Evolutionary conservation across 1,284 basidiomycete genomes (phyloP), one percentile per base, ranked within the genome.

Genomic region (Cystobasidium slooffiae): DNA sequence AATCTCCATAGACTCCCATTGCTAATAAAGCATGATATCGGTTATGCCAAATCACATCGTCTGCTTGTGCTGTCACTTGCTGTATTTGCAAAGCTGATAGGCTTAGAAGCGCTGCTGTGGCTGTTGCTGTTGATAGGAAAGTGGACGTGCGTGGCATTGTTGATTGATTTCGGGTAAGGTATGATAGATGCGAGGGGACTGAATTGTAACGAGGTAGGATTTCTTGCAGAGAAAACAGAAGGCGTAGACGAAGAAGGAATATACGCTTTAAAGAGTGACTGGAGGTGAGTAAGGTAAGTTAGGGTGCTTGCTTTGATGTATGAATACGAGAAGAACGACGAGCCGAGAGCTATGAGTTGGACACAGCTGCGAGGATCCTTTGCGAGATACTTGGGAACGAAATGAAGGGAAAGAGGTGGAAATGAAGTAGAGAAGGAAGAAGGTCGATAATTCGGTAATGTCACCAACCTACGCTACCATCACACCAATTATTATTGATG

Each of bases 1-100:
- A 66, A 49, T 66, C 64, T 52, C 64, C 64, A 20, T 66, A 66
- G 6, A 43, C 49, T 39, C 49, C 64, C 64, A 66, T 66, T 22
- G 64, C 64, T 18, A 68, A 53, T 14, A 68, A 14, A 20, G 24
- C 53, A 58, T 68, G 66, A 39, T 68, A 68, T 12, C 66, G 66
- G 31, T 68, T 68, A 44, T 68, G 66, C 66, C 66, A 68, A 52
- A 68, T 68, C 18, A 68, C 66, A 68, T 68, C 66, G 52, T 68
- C 66, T 20, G 49, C 37, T 37, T 68, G 66, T 44, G 66, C 66
- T n/a, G 39, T 31, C 6, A 46, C 66, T 43, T 59, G 56, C 1
- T 31, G 31, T 18, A 59, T 14, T 12, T 49, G 46, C 12, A 49
- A n/a, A 20, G 39, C 31, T 14, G 56, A 31, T 8, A 59, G 56